These are phyloP conservation scores for Scheffersomyces cryptocercus DNA, from an alignment of 1,139 yeast genomes.

Conservation along the genomic window DNA sequence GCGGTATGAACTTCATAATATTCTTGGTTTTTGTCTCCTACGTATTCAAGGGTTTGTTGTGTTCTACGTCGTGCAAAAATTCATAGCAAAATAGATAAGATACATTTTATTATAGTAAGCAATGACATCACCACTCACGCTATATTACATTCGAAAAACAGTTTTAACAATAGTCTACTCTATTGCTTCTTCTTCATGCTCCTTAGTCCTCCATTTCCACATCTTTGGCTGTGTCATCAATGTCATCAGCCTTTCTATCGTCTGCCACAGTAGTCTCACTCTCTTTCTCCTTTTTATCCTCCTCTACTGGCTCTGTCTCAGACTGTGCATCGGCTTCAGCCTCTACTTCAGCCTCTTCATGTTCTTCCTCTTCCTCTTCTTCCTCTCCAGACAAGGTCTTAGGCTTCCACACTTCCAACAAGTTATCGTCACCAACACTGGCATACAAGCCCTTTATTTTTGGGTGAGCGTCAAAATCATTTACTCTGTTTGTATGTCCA, in stretches of 20 bases:
- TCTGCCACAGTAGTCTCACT: slow-evolving; percentile 6
- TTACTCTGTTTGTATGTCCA: slow-evolving; percentile 56
- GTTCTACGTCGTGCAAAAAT: no score
- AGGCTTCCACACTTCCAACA: slow-evolving; percentile 57
- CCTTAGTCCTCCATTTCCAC: slow-evolving; percentile 2
- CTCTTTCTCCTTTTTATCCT: slow-evolving; percentile 26
- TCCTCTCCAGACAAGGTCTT: slow-evolving; percentile 41
- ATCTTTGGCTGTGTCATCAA: not conserved
- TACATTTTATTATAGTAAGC: no score
- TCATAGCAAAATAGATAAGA: no score
- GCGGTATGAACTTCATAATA: no score
- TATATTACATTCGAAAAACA: no score
- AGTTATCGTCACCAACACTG: slow-evolving; percentile 54
- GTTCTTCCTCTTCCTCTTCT: slow-evolving; percentile 43
- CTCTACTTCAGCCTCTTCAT: slow-evolving; percentile 28
- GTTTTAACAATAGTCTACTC: no score
- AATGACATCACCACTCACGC: no score
- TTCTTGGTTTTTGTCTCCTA: no score
- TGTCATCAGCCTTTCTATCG: no score
- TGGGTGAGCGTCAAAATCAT: slow-evolving; percentile 55
- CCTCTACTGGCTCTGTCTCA: slow-evolving; percentile 3
- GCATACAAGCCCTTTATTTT: slow-evolving; percentile 39
- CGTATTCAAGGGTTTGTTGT: no score
- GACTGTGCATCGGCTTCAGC: slow-evolving; percentile 13
- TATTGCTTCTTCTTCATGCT: no score